Base-by-base conservation (phyloP, 106 monocot genomes). In the Phalaenopsis aphrodite region DNA sequence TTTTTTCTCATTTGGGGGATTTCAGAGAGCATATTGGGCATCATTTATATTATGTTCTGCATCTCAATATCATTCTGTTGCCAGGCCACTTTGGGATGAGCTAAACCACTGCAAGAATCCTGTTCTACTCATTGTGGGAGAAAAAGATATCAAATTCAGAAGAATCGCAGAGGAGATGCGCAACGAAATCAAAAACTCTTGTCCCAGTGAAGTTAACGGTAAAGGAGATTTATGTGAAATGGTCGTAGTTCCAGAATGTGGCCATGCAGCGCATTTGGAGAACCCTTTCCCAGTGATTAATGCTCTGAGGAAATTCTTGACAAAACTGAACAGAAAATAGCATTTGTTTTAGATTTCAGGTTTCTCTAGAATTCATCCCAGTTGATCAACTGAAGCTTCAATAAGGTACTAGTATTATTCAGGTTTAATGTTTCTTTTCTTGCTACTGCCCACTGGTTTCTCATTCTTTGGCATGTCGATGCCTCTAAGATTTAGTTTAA, bases 251-350 rank as follows among this genome's bases (percentile, higher is more conserved):
- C 88, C 87, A 75, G 81, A 88, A 16, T 83, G 87, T 68, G 97
- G 97, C 41, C 94, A 97, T 85, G 92, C 92, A 4, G 94, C 92
- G 49, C 97, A 97, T 78, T 78, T 94, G 75, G 97, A 97, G 87
- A 90, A 94, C 79, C 94, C 97, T 82, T 90, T 97, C 19, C 80
- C 87, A 14, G 79, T 97, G 49, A 81, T 97, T 48, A 85, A 90
- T 77, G 84, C 87, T 36, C 66, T 97, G 47, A 89, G 97, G 42
- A 97, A 88, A 61, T 97, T 97, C 81, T 42, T 95, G 17, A 78
- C 49, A 49, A 83, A 74, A 41, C 11, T 88, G 47, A 74, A n/a
- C 74, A n/a, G 24, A 64, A 64, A 64, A 21, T 64, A 64, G 9
- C 64, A 5, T 64, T 23, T 0, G 23, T 23, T 64, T 24, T 8